Percentiles rank a stretch among this genome's conserved stretches.
phyloP scores from a whole-genome alignment of 306 rosid species.

The Begonia peltatifolia region DNA sequence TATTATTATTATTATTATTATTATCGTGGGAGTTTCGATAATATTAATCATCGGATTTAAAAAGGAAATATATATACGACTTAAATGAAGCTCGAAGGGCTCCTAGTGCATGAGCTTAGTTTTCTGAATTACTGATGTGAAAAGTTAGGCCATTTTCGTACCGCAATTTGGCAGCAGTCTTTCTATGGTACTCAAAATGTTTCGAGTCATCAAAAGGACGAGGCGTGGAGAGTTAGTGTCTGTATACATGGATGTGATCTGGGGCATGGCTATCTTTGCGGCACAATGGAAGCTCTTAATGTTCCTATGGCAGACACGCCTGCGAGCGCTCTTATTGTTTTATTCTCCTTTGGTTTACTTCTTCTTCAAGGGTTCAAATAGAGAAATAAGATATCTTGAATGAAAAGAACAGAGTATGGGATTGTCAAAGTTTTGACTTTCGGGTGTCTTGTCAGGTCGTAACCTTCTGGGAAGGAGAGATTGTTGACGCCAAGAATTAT shows the following conservation, averaged over 20 bases:
- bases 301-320: conserved; percentile 98
- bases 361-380: no score
- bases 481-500: conserved; percentile 79
- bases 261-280: conserved; percentile 88
- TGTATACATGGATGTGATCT: conserved; percentile 90
- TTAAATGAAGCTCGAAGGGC: not conserved
- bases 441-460: conserved; percentile 45
- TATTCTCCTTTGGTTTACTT: no score
- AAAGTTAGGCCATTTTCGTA: no score
- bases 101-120: no score
- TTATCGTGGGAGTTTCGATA: no score
- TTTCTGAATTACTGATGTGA: no score
- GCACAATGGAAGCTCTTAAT: conserved; percentile 96
- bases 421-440: not conserved
- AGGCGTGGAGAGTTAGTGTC: conserved; percentile 96
- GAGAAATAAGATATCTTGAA: no score
- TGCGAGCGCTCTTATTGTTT: conserved; percentile 24
- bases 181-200: conserved; percentile 93
- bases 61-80: no score
- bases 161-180: conserved; percentile 28
- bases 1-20: no score
- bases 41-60: no score
- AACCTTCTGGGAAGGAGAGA: conserved; percentile 99
- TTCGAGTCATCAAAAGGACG: conserved; percentile 66
- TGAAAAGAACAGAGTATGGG: no score